phyloP scores from a whole-genome alignment of 2,329 filamentous ascomycete genomes.

The Xylariaceae sp. region DNA sequence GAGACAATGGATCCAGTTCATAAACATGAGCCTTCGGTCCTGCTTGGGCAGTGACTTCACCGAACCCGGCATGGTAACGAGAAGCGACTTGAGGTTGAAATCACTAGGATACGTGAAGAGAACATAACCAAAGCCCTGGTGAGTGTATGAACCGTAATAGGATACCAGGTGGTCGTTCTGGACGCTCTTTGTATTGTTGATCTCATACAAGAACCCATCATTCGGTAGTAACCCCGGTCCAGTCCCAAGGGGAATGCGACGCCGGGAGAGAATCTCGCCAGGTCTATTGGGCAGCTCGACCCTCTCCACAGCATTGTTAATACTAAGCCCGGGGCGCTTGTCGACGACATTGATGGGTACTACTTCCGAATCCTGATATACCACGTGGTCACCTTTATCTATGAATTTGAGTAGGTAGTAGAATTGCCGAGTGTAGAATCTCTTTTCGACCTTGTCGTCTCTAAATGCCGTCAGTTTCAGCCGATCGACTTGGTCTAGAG shows the following conservation, averaged over 20 bases:
- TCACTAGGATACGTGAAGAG: constrained; percentile 69
- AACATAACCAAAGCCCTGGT: constrained; percentile 64
- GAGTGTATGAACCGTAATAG: constrained; percentile 71
- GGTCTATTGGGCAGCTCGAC: constrained; percentile 66
- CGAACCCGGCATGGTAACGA: constrained; percentile 63
- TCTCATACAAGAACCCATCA: constrained; percentile 62
- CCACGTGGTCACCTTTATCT: constrained; percentile 60
- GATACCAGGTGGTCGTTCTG: constrained; percentile 72
- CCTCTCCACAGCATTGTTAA: constrained; percentile 52
- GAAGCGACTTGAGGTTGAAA: constrained; percentile 67
- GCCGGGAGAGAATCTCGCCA: constrained; percentile 59
- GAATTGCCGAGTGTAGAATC: constrained; percentile 72
- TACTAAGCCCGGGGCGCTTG: constrained; percentile 50
- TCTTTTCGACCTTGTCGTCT: constrained; percentile 66
- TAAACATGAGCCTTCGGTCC: constrained; percentile 59
- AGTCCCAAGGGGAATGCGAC: constrained; percentile 57
- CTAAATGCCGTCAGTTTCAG: constrained; percentile 61
- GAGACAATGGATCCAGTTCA: constrained; percentile 78
- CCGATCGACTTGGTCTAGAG: constrained; percentile 65
- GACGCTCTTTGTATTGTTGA: constrained; percentile 60
- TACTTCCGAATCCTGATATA: constrained; percentile 68
- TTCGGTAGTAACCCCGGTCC: constrained; percentile 48
- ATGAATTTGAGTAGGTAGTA: constrained; percentile 69
- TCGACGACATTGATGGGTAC: constrained; percentile 71
- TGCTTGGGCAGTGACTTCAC: constrained; percentile 65